Base-by-base conservation (phyloP, 139 green algal genomes). In the Auxenochlorella protothecoides region DNA sequence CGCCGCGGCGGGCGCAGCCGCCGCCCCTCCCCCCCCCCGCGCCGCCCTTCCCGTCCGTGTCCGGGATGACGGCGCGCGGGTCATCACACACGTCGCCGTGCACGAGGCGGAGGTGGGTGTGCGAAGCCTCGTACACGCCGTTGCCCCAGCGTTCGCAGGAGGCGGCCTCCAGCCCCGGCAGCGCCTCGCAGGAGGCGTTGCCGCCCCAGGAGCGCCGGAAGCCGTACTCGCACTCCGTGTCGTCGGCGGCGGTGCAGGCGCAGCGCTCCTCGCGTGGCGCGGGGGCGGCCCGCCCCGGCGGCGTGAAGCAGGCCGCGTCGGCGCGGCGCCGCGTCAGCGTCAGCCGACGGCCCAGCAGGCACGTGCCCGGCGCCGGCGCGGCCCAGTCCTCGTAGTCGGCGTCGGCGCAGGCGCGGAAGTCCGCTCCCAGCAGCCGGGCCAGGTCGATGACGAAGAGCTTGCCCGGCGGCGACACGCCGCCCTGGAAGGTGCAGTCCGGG, bases 151-250 rank as follows among this genome's bases (percentile, higher is more conserved):
- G 14, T 55, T 71, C 12, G 68, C 63, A 74, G 7, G 8, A 14
- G 59, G 8, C 10, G 59, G 59, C 12, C 59, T 74, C 70, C 9
- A 83, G 44, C 59, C 74, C 71, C 10, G 54, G 16, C 14, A 84
- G 73, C 44, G 64, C 13, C 57, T 55, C 4, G 72, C 79, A 81
- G 54, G 63, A 55, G 6, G 44, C 52, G 3, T 66, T 59, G 27
- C 27, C 27, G 27, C 27, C 27, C 27, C 27, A 1, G 15, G 16
- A 59, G 14, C 72, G 72, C 65, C 88, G 68, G 57, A 75, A 95
- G 55, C 87, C 88, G 65, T 86, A 94, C 68, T 96, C 90, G 72
- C 86, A 92, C 74, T 89, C 82, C 3, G 81, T 72, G 70, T 94
- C 89, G 4, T 53, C 76, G 7, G 51, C 55, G 5, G 68, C 80